Evolutionary conservation across 2,329 filamentous ascomycete genomes (phyloP).

Genomic region (Claviceps digitariae): DNA sequence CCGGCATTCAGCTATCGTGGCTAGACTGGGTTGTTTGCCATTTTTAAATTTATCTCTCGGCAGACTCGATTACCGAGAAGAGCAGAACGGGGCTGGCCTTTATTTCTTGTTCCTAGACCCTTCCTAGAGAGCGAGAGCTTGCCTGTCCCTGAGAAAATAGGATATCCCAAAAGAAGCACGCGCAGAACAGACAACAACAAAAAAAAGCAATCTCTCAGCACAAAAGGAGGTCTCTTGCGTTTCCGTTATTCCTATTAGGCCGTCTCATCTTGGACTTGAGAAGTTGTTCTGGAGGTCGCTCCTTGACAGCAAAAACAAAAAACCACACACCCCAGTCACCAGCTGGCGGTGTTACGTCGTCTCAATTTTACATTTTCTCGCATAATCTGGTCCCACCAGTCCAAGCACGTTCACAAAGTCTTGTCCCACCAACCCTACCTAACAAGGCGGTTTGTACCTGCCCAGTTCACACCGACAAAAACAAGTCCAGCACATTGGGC

Average conservation of each 20-base stretch:
- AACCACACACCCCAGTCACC: background rate
- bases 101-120: background rate
- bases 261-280: background rate
- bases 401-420: background rate
- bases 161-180: background rate
- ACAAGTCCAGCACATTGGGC: background rate
- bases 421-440: background rate
- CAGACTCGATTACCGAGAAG: background rate
- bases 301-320: background rate
- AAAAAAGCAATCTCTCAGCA: background rate
- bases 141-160: background rate
- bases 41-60: background rate
- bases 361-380: background rate
- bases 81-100: too few relatives aligned
- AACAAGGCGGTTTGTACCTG: too few relatives aligned
- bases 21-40: background rate
- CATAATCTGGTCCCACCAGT: background rate
- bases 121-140: background rate
- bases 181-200: background rate
- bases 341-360: background rate
- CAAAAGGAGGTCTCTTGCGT: background rate
- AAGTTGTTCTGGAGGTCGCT: background rate
- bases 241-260: background rate
- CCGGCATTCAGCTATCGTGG: background rate
- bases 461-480: background rate